Percentiles rank a stretch among this genome's conserved stretches.
Evolutionary conservation across 768 basidiomycete species (phyloP).

Genomic region (Cantharellus anzutake): DNA sequence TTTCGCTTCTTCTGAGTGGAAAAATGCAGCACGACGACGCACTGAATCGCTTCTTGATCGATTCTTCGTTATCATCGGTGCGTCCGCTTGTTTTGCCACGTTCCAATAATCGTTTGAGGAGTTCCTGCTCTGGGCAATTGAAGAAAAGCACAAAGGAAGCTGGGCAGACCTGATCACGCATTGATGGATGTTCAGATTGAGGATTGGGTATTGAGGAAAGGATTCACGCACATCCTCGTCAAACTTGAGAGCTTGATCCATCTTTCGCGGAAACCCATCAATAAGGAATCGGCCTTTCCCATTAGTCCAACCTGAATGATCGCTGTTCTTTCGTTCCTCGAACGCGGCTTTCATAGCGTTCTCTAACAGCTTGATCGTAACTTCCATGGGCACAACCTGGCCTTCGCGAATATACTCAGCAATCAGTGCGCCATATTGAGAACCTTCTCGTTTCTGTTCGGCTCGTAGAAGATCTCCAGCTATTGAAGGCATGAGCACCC

Average conservation of each 20-base stretch:
- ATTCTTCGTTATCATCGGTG: constrained; percentile 89
- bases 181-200: constrained; percentile 16
- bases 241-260: constrained; percentile 92
- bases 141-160: constrained; percentile 74
- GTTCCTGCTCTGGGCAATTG: constrained; percentile 70
- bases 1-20: neutral
- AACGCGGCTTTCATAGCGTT: constrained; percentile 68
- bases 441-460: constrained; percentile 76
- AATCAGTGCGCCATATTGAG: constrained; percentile 68
- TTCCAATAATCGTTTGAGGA: constrained; percentile 70
- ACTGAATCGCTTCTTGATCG: constrained; percentile 95
- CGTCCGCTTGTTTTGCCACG: constrained; percentile 87
- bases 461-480: constrained; percentile 96
- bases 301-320: constrained; percentile 38
- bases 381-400: constrained; percentile 87
- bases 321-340: constrained; percentile 19
- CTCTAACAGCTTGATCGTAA: constrained; percentile 88
- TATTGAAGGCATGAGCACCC: constrained; percentile 13
- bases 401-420: constrained; percentile 79
- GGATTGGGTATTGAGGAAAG: neutral
- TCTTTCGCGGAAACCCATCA: constrained; percentile 94
- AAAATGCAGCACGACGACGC: constrained; percentile 14
- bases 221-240: constrained; percentile 50
- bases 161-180: constrained; percentile 60
- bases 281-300: constrained; percentile 79